These are phyloP conservation scores for Suhomyces ambrosiae DNA, from an alignment of 1,139 yeast genomes.

Conservation along the genomic window DNA sequence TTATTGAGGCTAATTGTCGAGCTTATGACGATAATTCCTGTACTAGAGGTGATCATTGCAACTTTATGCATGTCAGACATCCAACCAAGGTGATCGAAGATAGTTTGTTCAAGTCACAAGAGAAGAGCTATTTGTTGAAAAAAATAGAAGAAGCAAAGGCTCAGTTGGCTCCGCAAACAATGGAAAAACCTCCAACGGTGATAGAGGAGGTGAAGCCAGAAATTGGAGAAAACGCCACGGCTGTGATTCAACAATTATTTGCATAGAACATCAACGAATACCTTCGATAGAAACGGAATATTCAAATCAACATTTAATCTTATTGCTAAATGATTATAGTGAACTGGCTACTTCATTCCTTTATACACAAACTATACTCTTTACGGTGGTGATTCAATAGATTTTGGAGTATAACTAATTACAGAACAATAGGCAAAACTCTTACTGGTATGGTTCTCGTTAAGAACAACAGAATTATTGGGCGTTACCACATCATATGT, in stretches of 20 bases:
- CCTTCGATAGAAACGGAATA: not conserved
- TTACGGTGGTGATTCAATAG: too few species aligned
- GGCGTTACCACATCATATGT: too few species aligned
- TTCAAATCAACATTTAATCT: too few species aligned
- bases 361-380: too few species aligned
- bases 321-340: too few species aligned
- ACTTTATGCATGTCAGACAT: conserved; percentile 77
- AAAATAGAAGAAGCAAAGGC: conserved; percentile 14
- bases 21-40: conserved; percentile 68
- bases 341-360: too few species aligned
- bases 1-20: conserved; percentile 73
- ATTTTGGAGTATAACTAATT: too few species aligned
- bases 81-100: conserved; percentile 51
- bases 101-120: conserved; percentile 42
- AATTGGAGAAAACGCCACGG: conserved; percentile 13
- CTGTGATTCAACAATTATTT: conserved; percentile 24
- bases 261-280: too few species aligned
- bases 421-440: too few species aligned
- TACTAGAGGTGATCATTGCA: conserved; percentile 78
- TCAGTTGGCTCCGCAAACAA: conserved; percentile 1
- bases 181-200: not conserved
- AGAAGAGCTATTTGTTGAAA: conserved; percentile 27
- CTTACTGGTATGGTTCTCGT: too few species aligned
- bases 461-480: too few species aligned
- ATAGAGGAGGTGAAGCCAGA: not conserved